A percentile compares a stretch with the other conserved stretches of the same genome.
Conservation (phyloP, 129 eudicot genomes). For the Artemisia annua region DNA sequence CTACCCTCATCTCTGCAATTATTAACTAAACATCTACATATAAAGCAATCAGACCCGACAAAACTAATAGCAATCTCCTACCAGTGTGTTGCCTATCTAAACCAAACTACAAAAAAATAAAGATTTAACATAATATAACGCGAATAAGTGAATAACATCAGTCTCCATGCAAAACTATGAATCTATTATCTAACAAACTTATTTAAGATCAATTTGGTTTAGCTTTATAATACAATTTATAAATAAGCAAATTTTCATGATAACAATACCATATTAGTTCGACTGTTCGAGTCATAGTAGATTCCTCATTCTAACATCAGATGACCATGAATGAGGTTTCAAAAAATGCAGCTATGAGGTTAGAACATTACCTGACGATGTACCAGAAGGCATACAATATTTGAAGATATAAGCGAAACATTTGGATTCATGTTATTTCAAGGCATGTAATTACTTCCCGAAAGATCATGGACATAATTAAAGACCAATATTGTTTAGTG, state of each 20-base stretch:
- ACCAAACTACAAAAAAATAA: slow-evolving; percentile 12
- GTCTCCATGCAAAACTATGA: no score
- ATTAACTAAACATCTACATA: slow-evolving; percentile 14
- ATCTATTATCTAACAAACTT: background rate
- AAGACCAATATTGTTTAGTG: no score
- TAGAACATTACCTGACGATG: slow-evolving; percentile 28
- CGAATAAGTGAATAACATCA: no score
- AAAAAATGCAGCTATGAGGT: background rate
- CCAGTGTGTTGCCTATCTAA: slow-evolving; percentile 8
- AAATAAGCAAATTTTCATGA: slow-evolving; percentile 5
- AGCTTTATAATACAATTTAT: background rate
- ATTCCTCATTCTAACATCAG: slow-evolving; percentile 21
- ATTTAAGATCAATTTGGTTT: background rate
- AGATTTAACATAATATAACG: slow-evolving; percentile 2
- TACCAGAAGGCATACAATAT: background rate
- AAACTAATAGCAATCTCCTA: slow-evolving; percentile 34
- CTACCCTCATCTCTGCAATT: slow-evolving; percentile 18
- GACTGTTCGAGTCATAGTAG: background rate
- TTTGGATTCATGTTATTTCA: slow-evolving; percentile 1
- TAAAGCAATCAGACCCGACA: slow-evolving; percentile 28
- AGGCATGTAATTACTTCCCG: slow-evolving; percentile 19
- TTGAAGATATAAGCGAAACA: background rate
- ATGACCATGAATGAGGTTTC: slow-evolving; percentile 26
- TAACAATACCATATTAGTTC: background rate
- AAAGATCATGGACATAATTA: slow-evolving; percentile 28